A percentile compares a stretch with the other conserved stretches of the same genome.
phyloP scores from a whole-genome alignment of 108 stramenopile species.

The Skeletonema potamos region DNA sequence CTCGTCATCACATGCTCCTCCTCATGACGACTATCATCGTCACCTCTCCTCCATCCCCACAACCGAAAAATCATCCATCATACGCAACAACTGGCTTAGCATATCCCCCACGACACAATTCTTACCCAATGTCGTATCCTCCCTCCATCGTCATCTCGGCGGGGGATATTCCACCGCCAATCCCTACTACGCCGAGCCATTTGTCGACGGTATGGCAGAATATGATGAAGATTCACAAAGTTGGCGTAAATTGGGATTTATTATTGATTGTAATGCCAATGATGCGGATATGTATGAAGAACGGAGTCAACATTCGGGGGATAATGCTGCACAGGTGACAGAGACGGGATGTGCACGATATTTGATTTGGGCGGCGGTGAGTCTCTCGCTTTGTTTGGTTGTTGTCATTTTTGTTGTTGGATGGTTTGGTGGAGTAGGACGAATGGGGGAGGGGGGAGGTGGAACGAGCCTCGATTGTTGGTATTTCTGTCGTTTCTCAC shows the following conservation, averaged over 20 bases:
- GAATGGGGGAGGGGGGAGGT: no score
- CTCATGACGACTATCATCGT: neutral
- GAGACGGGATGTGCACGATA: conserved; percentile 47
- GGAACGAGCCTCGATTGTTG: no score
- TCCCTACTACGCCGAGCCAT: conserved; percentile 18
- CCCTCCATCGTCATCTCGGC: neutral
- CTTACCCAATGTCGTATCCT: neutral
- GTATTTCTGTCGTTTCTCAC: no score
- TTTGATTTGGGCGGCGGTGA: conserved; percentile 71
- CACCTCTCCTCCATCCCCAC: neutral
- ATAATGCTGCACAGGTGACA: neutral
- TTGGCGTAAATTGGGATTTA: conserved; percentile 68
- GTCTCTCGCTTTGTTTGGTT: conserved; percentile 3
- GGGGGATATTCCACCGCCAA: neutral
- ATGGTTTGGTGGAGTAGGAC: no score
- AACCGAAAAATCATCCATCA: neutral
- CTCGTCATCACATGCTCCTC: no score
- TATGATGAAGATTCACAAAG: conserved; percentile 64
- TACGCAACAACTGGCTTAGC: neutral
- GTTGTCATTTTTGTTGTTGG: no score
- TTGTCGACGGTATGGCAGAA: conserved; percentile 28
- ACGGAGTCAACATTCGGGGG: neutral
- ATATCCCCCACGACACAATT: neutral
- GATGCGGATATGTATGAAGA: conserved; percentile 14
- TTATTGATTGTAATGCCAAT: conserved; percentile 51